These are phyloP conservation scores for Mayamaea pseudoterrestris DNA, from an alignment of 108 stramenopile genomes.

Conservation along the genomic window DNA sequence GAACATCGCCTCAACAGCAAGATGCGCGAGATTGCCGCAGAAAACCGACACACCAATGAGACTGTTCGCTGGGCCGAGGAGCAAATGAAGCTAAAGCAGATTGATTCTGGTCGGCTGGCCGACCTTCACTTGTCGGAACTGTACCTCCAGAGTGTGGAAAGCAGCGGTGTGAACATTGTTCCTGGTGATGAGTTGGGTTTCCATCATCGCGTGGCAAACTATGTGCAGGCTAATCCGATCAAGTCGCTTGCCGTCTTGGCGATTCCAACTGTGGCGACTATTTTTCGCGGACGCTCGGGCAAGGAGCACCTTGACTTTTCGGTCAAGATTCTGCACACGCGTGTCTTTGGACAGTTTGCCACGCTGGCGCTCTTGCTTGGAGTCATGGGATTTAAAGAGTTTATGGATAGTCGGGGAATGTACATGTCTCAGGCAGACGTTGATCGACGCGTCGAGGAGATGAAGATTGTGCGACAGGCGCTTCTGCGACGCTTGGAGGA, in stretches of 20 bases:
- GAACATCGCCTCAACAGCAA: slow-evolving; percentile 49
- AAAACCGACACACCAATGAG: slow-evolving; percentile 42
- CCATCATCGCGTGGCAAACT: slow-evolving; percentile 62
- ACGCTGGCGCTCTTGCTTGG: slow-evolving; percentile 53
- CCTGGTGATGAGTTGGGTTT: slow-evolving; percentile 28
- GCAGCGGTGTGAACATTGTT: slow-evolving; percentile 62
- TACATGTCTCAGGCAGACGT: slow-evolving; percentile 63
- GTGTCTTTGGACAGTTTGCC: slow-evolving; percentile 78
- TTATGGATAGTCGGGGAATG: slow-evolving; percentile 67
- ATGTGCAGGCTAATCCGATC: slow-evolving; percentile 67
- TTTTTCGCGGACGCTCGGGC: slow-evolving; percentile 54
- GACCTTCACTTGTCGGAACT: slow-evolving; percentile 28
- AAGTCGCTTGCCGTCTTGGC: slow-evolving; percentile 49
- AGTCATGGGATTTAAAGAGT: slow-evolving; percentile 73
- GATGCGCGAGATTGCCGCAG: slow-evolving; percentile 62
- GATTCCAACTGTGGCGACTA: slow-evolving; percentile 52
- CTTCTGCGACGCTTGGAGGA: slow-evolving; percentile 37
- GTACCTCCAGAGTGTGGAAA: slow-evolving; percentile 37
- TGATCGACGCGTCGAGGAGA: slow-evolving; percentile 46
- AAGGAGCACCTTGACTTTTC: slow-evolving; percentile 52
- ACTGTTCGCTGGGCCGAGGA: slow-evolving; percentile 65
- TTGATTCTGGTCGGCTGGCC: slow-evolving; percentile 6
- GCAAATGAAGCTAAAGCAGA: slow-evolving; percentile 14
- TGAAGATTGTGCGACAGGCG: slow-evolving; percentile 39
- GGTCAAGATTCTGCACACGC: slow-evolving; percentile 71